Base-by-base conservation (phyloP, 140 eudicot genomes). In the Anethum foeniculum region DNA sequence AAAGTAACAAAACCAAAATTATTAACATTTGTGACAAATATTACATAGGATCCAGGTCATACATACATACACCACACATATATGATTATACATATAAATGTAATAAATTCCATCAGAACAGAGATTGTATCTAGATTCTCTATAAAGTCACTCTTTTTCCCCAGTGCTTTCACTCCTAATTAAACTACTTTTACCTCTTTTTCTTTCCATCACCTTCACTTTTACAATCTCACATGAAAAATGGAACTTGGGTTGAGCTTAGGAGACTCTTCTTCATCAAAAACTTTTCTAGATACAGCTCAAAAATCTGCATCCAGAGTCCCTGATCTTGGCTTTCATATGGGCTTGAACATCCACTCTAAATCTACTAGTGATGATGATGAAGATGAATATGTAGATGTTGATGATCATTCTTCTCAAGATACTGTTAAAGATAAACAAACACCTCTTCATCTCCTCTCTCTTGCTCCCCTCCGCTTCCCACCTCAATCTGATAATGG, bases 211-310 rank as follows among this genome's bases (percentile, higher is more conserved):
- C 60, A 64, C 67, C 32, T 76, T 51, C 58, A 67, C 62, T 12
- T 46, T 41, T 34, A 30, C 36, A 80, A 79, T 79, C 60, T 81
- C 49, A 60, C 75, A 82, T 82, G 87, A 84, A 67, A 74, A 21
- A 90, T 92, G 97, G 97, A 92, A 82, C 47, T 92, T 62, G 91
- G 93, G 25, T 89, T 92, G 77, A 92, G 91, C 83, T 85, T 92
- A 77, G 96, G 97, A 62, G 92, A 87, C 43, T 21, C 79, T 1
- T 46, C 79, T 46, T 25, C 89, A 21, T 75, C 89, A 2, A 86
- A 81, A 74, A 34, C 89, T 27, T 77, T 82, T 46, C 44, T 78
- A 34, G 34, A n/a, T 21, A 13, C 58, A 83, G 12, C 86, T 30
- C 8, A 47, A 7, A 44, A n/a, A n/a, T 10, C 32, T 65, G n/a